These are phyloP conservation scores for Cordia subcordata DNA, from an alignment of 257 asterid species.

Conservation along the genomic window DNA sequence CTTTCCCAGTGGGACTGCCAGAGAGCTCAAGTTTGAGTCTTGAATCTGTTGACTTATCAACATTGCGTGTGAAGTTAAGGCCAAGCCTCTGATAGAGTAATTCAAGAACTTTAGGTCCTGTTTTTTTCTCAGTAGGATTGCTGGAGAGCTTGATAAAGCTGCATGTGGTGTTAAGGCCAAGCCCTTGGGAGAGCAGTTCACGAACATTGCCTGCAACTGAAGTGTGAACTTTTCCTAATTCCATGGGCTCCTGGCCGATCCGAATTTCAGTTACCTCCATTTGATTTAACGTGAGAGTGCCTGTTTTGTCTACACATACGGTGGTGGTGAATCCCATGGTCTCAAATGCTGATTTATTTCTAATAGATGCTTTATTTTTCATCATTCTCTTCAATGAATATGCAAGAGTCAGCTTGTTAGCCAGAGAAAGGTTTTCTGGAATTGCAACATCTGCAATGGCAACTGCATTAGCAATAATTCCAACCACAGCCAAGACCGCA, in stretches of 20 bases:
- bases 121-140: too few species aligned
- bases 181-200: too few species aligned
- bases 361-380: slow-evolving; percentile 36
- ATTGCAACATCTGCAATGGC: slow-evolving; percentile 44
- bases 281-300: slow-evolving; percentile 22
- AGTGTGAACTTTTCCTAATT: background rate
- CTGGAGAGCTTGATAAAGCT: too few species aligned
- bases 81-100: slow-evolving; percentile 13
- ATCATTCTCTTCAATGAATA: slow-evolving; percentile 40
- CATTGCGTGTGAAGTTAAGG: slow-evolving; percentile 19
- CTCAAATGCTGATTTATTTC: slow-evolving; percentile 24
- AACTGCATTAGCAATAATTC: slow-evolving; percentile 34
- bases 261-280: slow-evolving; percentile 22
- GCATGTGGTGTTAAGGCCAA: too few species aligned
- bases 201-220: too few species aligned
- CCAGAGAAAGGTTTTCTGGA: slow-evolving; percentile 42
- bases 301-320: slow-evolving; percentile 24
- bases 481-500: slow-evolving; percentile 23
- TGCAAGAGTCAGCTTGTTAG: slow-evolving; percentile 41
- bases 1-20: slow-evolving; percentile 38
- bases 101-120: slow-evolving; percentile 5
- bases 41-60: slow-evolving; percentile 6
- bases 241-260: slow-evolving; percentile 12
- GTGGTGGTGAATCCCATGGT: slow-evolving; percentile 26
- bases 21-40: too few species aligned